A percentile compares a stretch with the other conserved stretches of the same genome.
These are phyloP conservation scores for Penicillium griseofulvum DNA, from an alignment of 2,329 filamentous ascomycete species.

Conservation along the genomic window DNA sequence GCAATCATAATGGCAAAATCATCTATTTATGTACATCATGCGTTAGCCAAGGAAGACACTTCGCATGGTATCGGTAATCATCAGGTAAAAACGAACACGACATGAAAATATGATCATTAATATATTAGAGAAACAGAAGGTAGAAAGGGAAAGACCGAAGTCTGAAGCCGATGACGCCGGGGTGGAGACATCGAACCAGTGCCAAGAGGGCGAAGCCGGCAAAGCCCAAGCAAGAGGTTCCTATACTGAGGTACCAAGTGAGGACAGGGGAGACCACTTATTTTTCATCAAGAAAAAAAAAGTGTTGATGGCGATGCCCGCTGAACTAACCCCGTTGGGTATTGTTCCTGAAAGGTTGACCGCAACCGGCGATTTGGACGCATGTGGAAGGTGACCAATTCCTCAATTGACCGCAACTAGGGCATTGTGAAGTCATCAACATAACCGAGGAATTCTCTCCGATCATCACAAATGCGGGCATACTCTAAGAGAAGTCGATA, in stretches of 20 bases:
- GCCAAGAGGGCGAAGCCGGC: neutral
- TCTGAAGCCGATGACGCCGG: neutral
- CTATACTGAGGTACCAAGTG: neutral
- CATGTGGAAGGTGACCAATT: neutral
- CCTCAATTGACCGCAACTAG: neutral
- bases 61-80: neutral
- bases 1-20: neutral
- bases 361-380: neutral
- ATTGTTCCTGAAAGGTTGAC: neutral
- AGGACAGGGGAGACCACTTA: neutral
- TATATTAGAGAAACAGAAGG: neutral
- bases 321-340: neutral
- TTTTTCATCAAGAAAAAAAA: no score
- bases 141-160: neutral
- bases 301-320: neutral
- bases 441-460: slow-evolving; percentile 21
- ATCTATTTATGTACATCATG: neutral
- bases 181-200: neutral
- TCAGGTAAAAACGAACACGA: neutral
- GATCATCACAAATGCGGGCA: slow-evolving; percentile 47
- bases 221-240: neutral
- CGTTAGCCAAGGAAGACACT: neutral
- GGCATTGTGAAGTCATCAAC: slow-evolving; percentile 8
- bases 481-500: slow-evolving; percentile 65
- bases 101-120: neutral